Percentiles rank a stretch among this genome's conserved stretches.
Conservation (phyloP, 2,329 filamentous ascomycete genomes). For the Fusarium armeniacum region DNA sequence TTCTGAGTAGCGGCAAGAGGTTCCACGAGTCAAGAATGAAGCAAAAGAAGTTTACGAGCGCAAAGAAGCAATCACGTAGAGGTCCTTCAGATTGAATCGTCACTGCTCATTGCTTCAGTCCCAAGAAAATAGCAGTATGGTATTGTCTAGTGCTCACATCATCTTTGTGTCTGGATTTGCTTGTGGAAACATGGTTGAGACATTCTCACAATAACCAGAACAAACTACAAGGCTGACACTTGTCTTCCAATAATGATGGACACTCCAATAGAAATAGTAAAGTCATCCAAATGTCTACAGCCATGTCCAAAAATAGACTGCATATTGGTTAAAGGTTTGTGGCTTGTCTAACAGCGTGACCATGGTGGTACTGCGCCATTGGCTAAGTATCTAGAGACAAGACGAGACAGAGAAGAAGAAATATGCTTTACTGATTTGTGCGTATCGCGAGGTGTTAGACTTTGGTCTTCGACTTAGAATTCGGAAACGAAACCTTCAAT, state of each 20-base stretch:
- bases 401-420: not conserved
- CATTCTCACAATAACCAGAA: not conserved
- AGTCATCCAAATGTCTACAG: not conserved
- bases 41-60: constrained; percentile 64
- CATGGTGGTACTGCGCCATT: constrained; percentile 1
- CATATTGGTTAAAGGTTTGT: not conserved
- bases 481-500: too few species aligned
- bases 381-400: not conserved
- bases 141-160: not conserved
- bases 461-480: too few species aligned
- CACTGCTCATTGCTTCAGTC: not conserved
- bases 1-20: constrained; percentile 59
- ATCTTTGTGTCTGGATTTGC: not conserved
- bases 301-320: not conserved
- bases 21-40: constrained; percentile 62
- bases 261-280: not conserved
- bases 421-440: not conserved
- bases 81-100: constrained; percentile 50
- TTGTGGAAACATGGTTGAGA: not conserved
- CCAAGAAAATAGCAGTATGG: not conserved
- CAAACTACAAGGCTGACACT: not conserved
- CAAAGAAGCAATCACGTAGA: constrained; percentile 65
- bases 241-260: not conserved
- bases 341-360: not conserved
- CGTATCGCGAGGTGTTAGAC: too few species aligned